These are phyloP conservation scores for Agroathelia rolfsii DNA, from an alignment of 1,284 basidiomycete genomes.

Conservation along the genomic window DNA sequence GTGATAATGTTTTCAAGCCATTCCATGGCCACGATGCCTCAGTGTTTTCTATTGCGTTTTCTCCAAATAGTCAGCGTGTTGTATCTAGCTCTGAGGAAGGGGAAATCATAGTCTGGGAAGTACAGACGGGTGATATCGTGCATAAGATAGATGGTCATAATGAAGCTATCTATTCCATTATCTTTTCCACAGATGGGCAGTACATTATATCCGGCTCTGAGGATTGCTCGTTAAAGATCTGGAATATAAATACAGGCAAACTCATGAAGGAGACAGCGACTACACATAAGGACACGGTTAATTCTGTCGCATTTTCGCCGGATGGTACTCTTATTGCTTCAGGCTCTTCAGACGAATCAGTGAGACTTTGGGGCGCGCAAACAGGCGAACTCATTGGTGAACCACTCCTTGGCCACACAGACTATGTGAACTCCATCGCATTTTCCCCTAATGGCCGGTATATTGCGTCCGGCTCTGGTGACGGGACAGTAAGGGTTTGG, in stretches of 20 bases:
- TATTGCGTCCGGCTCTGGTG: slow-evolving; percentile 11
- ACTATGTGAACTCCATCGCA: slow-evolving; percentile 8
- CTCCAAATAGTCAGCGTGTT: slow-evolving; percentile 14
- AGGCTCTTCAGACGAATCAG: slow-evolving; percentile 11
- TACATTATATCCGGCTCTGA: slow-evolving; percentile 8
- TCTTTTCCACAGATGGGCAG: too few species aligned
- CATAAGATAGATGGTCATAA: too few species aligned
- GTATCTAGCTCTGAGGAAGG: slow-evolving; percentile 17
- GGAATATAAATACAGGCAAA: slow-evolving; percentile 6
- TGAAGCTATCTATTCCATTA: too few species aligned
- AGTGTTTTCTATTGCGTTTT: slow-evolving; percentile 13
- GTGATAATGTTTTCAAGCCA: too few species aligned
- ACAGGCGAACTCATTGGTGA: slow-evolving; percentile 2
- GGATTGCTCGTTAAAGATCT: slow-evolving; percentile 6
- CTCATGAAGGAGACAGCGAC: too few species aligned
- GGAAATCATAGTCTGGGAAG: slow-evolving; percentile 16
- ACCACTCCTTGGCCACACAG: slow-evolving; percentile 8
- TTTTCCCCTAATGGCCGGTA: slow-evolving; percentile 11
- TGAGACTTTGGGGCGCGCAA: slow-evolving; percentile 13
- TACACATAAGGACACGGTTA: slow-evolving; percentile 6
- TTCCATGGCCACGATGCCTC: slow-evolving; percentile 1
- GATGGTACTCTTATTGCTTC: slow-evolving; percentile 6
- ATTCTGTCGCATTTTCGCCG: slow-evolving; percentile 7
- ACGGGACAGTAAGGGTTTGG: slow-evolving; percentile 7
- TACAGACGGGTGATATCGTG: too few species aligned